Evolutionary conservation across 305 asterid species (phyloP).

Genomic region (Fraxinus sp.): DNA sequence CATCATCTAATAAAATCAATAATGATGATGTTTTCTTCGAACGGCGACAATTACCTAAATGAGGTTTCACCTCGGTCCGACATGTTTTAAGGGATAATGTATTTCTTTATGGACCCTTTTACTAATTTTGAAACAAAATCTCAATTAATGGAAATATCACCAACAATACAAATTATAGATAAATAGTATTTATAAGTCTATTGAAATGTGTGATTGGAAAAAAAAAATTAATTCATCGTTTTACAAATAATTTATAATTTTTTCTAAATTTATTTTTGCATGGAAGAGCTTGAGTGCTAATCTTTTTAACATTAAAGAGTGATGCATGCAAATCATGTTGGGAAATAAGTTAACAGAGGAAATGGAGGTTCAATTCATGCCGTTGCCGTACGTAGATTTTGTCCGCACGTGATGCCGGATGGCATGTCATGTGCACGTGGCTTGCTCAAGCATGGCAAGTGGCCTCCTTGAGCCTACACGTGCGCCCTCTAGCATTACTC

Average conservation of each 20-base stretch:
- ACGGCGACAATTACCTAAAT: not conserved
- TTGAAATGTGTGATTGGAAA: not conserved
- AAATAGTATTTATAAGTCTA: not conserved
- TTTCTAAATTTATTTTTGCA: not conserved
- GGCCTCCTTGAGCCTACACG: constrained; percentile 32
- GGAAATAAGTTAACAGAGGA: not conserved
- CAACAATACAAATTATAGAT: not conserved
- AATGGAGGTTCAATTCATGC: constrained; percentile 25
- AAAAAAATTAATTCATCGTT: not conserved
- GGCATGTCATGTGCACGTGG: constrained; percentile 32
- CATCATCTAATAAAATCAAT: not conserved
- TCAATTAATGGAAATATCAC: not conserved
- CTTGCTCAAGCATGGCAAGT: constrained; percentile 25
- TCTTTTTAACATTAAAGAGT: not conserved
- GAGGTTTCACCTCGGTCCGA: not conserved
- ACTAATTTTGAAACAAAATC: not conserved
- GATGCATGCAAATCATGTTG: not conserved
- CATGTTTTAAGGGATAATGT: not conserved
- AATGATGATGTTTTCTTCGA: not conserved
- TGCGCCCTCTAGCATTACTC: constrained; percentile 5
- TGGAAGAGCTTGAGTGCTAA: not conserved
- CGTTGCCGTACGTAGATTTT: constrained; percentile 20
- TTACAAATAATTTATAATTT: not conserved
- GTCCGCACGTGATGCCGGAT: constrained; percentile 23
- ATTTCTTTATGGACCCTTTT: not conserved